Conservation (phyloP, 2,329 filamentous ascomycete species). For the Thelonectria rubi region DNA sequence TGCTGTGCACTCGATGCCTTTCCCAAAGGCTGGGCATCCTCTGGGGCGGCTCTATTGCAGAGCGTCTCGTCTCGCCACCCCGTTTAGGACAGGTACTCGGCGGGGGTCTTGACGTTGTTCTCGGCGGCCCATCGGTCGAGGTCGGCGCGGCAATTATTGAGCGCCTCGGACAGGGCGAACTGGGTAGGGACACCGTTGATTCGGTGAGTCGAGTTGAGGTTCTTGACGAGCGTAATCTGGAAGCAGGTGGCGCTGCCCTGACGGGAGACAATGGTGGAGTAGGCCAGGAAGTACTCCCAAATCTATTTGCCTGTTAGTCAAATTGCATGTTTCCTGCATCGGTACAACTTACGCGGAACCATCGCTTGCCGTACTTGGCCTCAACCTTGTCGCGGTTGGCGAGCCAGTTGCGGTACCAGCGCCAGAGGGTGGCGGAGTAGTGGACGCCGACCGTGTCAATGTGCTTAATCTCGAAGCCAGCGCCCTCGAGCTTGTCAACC, state of each 20-base stretch:
- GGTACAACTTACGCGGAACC: conserved; percentile 82
- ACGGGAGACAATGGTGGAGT: conserved; percentile 84
- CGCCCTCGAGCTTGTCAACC: conserved; percentile 83
- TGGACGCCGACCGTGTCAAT: conserved; percentile 95
- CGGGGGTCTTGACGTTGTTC: conserved; percentile 49
- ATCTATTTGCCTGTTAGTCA: conserved; percentile 61
- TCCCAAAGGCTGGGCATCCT: conserved; percentile 8
- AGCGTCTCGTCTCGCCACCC: not conserved
- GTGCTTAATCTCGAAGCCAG: conserved; percentile 78
- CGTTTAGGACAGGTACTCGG: conserved; percentile 40
- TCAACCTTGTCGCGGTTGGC: conserved; percentile 91
- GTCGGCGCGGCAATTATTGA: conserved; percentile 50
- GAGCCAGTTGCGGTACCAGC: conserved; percentile 99
- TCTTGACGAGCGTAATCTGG: conserved; percentile 91
- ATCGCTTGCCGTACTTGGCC: conserved; percentile 93
- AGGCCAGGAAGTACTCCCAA: conserved; percentile 93
- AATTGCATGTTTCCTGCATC: not conserved
- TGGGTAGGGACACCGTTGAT: conserved; percentile 79
- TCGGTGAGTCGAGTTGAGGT: conserved; percentile 89
- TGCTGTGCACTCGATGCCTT: conserved; percentile 12
- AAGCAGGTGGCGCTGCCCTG: conserved; percentile 89
- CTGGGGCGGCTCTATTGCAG: conserved; percentile 6
- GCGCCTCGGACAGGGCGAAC: conserved; percentile 73
- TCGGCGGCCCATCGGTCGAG: conserved; percentile 48
- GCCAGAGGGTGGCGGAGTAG: conserved; percentile 96